Base-by-base conservation (phyloP, 768 basidiomycete species). In the Naganishia vaughanmartiniae region DNA sequence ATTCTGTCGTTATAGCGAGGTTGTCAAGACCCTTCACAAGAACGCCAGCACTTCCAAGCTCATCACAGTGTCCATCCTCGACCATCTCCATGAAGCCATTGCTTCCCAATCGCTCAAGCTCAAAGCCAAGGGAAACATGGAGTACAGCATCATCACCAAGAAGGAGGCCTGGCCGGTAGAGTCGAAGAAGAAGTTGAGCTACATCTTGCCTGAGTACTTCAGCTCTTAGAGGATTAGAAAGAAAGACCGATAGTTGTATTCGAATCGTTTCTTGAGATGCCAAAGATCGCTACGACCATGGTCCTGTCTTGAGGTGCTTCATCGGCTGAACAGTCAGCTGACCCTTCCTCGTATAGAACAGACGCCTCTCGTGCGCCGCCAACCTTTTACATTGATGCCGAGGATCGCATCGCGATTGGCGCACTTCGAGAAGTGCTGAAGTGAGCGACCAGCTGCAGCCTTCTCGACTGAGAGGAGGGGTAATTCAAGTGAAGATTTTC, bases 31-130 rank as follows among this genome's bases (percentile, higher is more conserved):
- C 0, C 87, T 98, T 46, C 85, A 88, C 60, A 85, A 86, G 28
- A 99, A 99, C 79, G 92, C 93, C 1, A 86, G 88, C n/a, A 89
- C 89, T 14, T 89, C 92, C 19, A 88, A 92, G 63, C 85, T 87
- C 67, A 81, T 84, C 76, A 80, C 82, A 12, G 76, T 77, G 14
- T 76, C 77, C 36, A 76, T 84, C 67, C 75, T 84, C 54, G 76
- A 81, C 42, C 75, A 76, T 45, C 81, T 83, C 6, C 87, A 92
- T 75, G 79, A 82, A 6, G 85, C 85, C 6, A 86, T 88, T 5
- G 75, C 83, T 17, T 82, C 85, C 45, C 86, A 85, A 4, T 81
- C 86, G 67, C 78, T 90, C 53, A 83, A 92, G 69, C 84, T 85
- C 5, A 87, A 90, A 67, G 90, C 90, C 75, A 85, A 82, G 19